phyloP scores from a whole-genome alignment of 2,329 filamentous ascomycete genomes.

The Aureobasidium zeae region DNA sequence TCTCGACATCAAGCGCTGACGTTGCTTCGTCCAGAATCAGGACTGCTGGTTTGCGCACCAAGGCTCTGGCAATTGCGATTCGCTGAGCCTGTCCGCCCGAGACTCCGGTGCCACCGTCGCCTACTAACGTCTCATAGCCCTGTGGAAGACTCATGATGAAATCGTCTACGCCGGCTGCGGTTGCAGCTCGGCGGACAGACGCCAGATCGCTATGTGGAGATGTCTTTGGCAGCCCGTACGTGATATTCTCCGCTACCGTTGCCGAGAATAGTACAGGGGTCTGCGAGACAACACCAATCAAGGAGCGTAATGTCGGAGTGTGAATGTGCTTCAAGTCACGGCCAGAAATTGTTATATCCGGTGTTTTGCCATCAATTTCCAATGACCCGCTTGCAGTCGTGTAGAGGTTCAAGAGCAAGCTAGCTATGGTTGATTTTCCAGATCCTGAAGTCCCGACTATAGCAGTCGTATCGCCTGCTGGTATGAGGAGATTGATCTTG shows the following conservation, averaged over 20 bases:
- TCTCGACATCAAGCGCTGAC: conserved; percentile 63
- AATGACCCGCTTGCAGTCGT: conserved; percentile 34
- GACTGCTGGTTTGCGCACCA: conserved; percentile 61
- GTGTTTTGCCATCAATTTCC: conserved; percentile 54
- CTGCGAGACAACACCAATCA: conserved; percentile 61
- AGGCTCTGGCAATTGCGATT: conserved; percentile 68
- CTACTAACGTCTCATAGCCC: conserved; percentile 64
- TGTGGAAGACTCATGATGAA: conserved; percentile 64
- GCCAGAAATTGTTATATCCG: conserved; percentile 49
- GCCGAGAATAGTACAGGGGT: conserved; percentile 67
- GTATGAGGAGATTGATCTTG: conserved; percentile 56
- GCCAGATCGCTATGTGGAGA: conserved; percentile 41
- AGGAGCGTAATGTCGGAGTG: conserved; percentile 49
- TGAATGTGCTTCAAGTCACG: conserved; percentile 51
- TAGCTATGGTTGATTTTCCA: conserved; percentile 80
- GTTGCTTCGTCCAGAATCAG: conserved; percentile 84
- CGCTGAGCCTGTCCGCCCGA: conserved; percentile 79
- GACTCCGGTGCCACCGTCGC: conserved; percentile 63
- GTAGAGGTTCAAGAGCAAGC: conserved; percentile 67
- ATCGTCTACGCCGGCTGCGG: conserved; percentile 59
- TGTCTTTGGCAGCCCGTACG: conserved; percentile 58
- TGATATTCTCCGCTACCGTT: conserved; percentile 70
- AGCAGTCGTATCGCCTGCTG: conserved; percentile 56
- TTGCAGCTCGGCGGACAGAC: conserved; percentile 42
- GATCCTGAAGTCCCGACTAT: conserved; percentile 78